phyloP scores from a whole-genome alignment of 495 filamentous ascomycete species.

The Lasiosphaeria miniovina region DNA sequence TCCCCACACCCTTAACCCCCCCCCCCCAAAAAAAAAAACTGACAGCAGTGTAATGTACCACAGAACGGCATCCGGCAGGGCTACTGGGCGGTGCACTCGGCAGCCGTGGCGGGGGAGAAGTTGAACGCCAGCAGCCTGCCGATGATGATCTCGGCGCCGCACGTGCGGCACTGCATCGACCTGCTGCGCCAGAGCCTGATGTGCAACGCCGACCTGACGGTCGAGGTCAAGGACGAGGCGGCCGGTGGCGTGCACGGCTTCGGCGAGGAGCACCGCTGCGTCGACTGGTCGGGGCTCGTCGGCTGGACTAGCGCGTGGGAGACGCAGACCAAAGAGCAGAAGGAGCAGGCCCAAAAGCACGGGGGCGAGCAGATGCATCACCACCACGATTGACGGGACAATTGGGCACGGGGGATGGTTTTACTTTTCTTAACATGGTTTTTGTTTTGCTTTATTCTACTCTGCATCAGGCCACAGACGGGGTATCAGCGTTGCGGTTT shows the following conservation, averaged over 20 bases:
- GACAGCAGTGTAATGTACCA: not conserved
- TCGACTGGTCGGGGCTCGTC: not conserved
- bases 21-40: not conserved
- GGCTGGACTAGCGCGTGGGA: not conserved
- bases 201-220: conserved; percentile 1
- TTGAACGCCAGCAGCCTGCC: conserved; percentile 1
- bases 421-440: not conserved
- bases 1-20: not conserved
- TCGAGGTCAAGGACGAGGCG: conserved; percentile 1
- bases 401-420: too few species aligned
- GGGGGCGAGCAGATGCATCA: not conserved
- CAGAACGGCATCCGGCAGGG: not conserved
- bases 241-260: conserved; percentile 1
- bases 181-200: not conserved
- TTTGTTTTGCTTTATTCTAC: not conserved
- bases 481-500: too few species aligned
- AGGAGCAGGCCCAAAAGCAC: not conserved
- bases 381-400: not conserved
- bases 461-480: too few species aligned
- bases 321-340: not conserved
- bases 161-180: conserved; percentile 1
- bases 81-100: not conserved
- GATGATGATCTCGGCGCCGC: not conserved
- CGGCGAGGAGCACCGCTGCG: not conserved
- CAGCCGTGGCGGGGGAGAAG: not conserved